These are phyloP conservation scores for Agrostemma githago DNA, from an alignment of 148 eudicot genomes.

Conservation along the genomic window DNA sequence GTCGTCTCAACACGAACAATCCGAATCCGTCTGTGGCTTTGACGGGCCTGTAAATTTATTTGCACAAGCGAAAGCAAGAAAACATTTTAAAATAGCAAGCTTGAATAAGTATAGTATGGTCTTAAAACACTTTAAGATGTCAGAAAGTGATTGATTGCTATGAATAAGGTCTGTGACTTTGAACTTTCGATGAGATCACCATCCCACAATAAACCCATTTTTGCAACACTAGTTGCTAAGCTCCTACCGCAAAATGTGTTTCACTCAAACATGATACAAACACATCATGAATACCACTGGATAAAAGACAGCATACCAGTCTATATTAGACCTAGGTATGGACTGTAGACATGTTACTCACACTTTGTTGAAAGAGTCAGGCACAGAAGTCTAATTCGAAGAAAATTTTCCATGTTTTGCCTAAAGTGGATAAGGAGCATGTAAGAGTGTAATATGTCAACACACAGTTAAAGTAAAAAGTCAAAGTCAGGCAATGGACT, in stretches of 20 bases:
- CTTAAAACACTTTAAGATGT: neutral
- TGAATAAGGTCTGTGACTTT: neutral
- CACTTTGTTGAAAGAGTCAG: too few relatives aligned
- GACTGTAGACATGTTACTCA: too few relatives aligned
- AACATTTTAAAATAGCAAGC: neutral
- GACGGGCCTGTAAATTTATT: conserved; percentile 52
- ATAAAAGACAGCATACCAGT: neutral
- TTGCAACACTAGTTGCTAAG: neutral
- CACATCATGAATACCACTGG: neutral
- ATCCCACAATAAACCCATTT: neutral
- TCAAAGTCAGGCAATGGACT: neutral
- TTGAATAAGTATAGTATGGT: neutral
- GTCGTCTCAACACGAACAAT: conserved; percentile 92
- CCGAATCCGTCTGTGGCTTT: conserved; percentile 75
- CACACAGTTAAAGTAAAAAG: neutral
- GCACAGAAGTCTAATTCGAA: neutral
- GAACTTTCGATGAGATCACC: neutral
- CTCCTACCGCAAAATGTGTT: neutral
- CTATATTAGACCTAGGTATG: too few relatives aligned
- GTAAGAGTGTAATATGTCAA: neutral
- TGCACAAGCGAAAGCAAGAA: neutral
- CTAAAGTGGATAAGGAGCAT: neutral
- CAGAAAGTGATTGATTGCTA: neutral
- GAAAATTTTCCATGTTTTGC: neutral
- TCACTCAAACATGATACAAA: neutral